phyloP scores from a whole-genome alignment of 306 rosid genomes.

The Potentilla sterilis region DNA sequence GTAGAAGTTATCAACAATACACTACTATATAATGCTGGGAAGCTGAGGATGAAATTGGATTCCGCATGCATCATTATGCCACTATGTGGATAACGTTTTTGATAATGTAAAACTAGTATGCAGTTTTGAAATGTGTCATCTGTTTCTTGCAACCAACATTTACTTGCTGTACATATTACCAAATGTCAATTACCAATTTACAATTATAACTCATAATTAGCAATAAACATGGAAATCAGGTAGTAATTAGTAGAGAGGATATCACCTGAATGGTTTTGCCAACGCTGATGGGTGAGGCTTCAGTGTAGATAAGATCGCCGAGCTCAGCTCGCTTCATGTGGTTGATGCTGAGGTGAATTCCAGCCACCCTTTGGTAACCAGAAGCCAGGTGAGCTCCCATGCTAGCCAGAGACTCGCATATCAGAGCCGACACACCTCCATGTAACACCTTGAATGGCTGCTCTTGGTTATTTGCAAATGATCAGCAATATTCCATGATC shows the following conservation, averaged over 20 bases:
- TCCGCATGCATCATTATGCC: not conserved
- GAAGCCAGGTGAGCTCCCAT: conserved; percentile 68
- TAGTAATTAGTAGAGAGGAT: not conserved
- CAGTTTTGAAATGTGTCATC: not conserved
- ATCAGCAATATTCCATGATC: not conserved
- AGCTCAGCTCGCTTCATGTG: conserved; percentile 68
- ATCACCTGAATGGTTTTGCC: conserved; percentile 77
- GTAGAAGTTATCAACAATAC: not conserved
- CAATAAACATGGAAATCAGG: not conserved
- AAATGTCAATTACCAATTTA: not conserved
- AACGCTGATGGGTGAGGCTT: conserved; percentile 59
- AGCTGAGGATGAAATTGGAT: not conserved
- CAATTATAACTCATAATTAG: not conserved
- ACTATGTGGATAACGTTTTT: not conserved
- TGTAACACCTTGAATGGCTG: conserved; percentile 96
- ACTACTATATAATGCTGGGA: not conserved
- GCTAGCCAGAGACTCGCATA: conserved; percentile 78
- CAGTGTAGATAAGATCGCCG: conserved; percentile 61
- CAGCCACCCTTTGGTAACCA: conserved; percentile 77
- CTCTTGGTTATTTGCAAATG: not conserved
- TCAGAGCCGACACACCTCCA: conserved; percentile 92
- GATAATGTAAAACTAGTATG: not conserved
- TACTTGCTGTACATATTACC: not conserved
- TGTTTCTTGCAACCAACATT: not conserved
- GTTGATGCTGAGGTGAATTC: conserved; percentile 78